Conservation (phyloP, 2,329 filamentous ascomycete species). For the Colletotrichum viniferum region DNA sequence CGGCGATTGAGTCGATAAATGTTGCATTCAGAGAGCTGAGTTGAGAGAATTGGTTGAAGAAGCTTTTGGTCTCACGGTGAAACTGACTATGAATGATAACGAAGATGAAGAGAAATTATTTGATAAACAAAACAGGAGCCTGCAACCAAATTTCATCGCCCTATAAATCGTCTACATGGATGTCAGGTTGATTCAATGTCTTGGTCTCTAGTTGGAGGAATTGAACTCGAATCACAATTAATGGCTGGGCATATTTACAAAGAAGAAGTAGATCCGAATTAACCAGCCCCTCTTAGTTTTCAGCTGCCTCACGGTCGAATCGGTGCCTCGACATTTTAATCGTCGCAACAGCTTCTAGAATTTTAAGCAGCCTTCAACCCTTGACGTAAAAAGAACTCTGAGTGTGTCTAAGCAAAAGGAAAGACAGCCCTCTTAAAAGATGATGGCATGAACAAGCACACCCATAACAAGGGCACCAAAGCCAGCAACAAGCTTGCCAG, state of each 20-base stretch:
- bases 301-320: neutral
- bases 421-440: neutral
- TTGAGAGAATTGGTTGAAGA: too few species aligned
- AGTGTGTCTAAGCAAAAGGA: neutral
- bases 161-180: too few species aligned
- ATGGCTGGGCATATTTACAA: neutral
- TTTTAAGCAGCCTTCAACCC: neutral
- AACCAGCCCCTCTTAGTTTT: neutral
- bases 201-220: neutral
- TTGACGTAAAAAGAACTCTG: neutral
- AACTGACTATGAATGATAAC: too few species aligned
- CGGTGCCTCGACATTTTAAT: neutral
- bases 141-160: too few species aligned
- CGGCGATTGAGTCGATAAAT: rapidly evolving
- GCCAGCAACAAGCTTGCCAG: conserved; percentile 9
- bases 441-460: neutral
- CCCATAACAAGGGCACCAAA: neutral
- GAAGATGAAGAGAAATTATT: rapidly evolving
- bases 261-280: neutral
- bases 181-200: too few species aligned
- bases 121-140: too few species aligned
- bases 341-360: rapidly evolving
- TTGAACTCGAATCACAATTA: neutral
- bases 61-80: too few species aligned
- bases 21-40: rapidly evolving